These are phyloP conservation scores for Eucalyptus regnans DNA, from an alignment of 345 rosid genomes.

Conservation along the genomic window DNA sequence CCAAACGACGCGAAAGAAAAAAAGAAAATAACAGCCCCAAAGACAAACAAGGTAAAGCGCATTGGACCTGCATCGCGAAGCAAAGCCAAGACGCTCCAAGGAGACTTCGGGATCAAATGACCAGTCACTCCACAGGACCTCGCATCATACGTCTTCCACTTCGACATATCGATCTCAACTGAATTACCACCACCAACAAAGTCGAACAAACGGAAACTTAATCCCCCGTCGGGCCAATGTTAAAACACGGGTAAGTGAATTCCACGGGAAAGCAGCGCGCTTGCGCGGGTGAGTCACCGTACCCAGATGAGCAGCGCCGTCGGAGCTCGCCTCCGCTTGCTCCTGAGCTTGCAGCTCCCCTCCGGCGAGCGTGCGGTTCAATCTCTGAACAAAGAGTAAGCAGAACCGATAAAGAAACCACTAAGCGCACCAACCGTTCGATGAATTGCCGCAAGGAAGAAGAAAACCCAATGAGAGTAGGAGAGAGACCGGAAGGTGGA, in stretches of 20 bases:
- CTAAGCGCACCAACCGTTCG: background rate
- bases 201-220: background rate
- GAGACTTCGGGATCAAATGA: slow-evolving; percentile 32
- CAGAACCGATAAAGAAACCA: background rate
- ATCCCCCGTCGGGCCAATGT: background rate
- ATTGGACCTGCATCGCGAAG: slow-evolving; percentile 38
- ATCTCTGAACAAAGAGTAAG: slow-evolving; percentile 7
- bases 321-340: background rate
- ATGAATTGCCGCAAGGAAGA: background rate
- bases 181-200: background rate
- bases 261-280: background rate
- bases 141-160: slow-evolving; percentile 52
- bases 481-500: too few relatives aligned
- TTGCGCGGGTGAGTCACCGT: background rate
- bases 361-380: slow-evolving; percentile 7
- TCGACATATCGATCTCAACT: slow-evolving; percentile 32
- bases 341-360: background rate
- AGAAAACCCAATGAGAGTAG: background rate
- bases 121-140: slow-evolving; percentile 23
- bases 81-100: slow-evolving; percentile 44
- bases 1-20: background rate
- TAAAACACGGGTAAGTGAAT: background rate
- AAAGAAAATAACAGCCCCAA: background rate
- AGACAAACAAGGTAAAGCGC: background rate
- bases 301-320: background rate